Conservation (phyloP, 106 monocot species). For the Allium sativum region DNA sequence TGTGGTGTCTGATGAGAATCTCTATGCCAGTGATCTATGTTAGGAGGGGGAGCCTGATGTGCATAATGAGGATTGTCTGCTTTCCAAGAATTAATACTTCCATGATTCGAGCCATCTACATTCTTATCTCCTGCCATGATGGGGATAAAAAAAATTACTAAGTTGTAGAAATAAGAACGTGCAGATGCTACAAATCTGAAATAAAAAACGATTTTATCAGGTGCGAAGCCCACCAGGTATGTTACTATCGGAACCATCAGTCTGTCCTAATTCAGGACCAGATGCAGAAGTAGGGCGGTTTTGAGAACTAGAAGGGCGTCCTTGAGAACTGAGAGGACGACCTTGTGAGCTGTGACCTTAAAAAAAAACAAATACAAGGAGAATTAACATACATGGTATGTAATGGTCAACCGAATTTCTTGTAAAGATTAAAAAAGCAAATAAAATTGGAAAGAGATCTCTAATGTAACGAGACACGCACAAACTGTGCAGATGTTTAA, state of each 20-base stretch:
- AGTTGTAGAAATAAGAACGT: no score
- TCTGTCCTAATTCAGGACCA: conserved; percentile 19
- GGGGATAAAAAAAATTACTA: background rate
- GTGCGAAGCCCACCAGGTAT: conserved; percentile 19
- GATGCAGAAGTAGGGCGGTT: conserved; percentile 45
- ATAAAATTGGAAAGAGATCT: no score
- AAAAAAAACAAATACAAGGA: background rate
- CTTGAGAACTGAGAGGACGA: conserved; percentile 39
- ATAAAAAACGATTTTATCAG: no score
- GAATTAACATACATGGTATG: background rate
- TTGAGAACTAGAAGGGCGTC: conserved; percentile 49
- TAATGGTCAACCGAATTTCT: no score
- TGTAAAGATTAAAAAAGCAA: no score
- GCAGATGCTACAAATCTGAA: no score
- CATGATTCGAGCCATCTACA: conserved; percentile 8
- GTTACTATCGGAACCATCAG: conserved; percentile 17
- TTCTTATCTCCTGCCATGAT: conserved; percentile 26
- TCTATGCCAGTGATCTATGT: conserved; percentile 33
- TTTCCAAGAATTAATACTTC: conserved; percentile 26
- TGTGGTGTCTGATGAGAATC: conserved; percentile 25
- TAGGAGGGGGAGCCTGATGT: conserved; percentile 12
- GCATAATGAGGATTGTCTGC: conserved; percentile 17
- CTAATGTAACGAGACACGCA: no score
- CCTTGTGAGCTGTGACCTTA: conserved; percentile 56
- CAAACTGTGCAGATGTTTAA: no score